phyloP scores from a whole-genome alignment of 306 rosid genomes.

The Cyamopsis tetragonoloba region DNA sequence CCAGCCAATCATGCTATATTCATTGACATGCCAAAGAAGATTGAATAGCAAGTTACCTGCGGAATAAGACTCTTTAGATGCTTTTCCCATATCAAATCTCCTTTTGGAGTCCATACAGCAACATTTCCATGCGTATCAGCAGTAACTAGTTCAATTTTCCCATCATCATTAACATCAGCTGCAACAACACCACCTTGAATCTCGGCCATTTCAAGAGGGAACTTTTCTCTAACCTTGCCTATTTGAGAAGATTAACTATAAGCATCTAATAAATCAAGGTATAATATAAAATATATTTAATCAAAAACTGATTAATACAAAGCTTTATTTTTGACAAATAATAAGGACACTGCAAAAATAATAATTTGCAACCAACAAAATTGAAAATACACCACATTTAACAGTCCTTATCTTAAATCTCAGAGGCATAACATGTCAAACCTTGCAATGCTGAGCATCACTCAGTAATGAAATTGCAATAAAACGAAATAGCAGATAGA shows the following conservation, averaged over 20 bases:
- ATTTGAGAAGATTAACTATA: slow-evolving; percentile 31
- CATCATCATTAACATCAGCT: slow-evolving; percentile 97
- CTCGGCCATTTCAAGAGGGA: slow-evolving; percentile 99
- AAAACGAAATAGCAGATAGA: slow-evolving; percentile 1
- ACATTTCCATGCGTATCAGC: slow-evolving; percentile 91
- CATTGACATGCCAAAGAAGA: slow-evolving; percentile 17
- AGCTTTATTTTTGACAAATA: background rate
- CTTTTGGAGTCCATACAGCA: slow-evolving; percentile 94
- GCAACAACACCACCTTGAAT: slow-evolving; percentile 90
- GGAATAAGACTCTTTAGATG: slow-evolving; percentile 95
- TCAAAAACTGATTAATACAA: background rate
- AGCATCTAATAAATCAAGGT: background rate
- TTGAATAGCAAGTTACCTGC: slow-evolving; percentile 47
- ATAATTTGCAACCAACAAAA: slow-evolving; percentile 3
- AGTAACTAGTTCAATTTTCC: slow-evolving; percentile 92
- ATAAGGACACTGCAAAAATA: background rate
- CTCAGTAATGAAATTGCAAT: background rate
- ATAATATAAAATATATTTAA: background rate
- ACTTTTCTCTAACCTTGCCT: slow-evolving; percentile 89
- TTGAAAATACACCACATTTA: background rate
- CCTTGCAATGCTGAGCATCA: background rate
- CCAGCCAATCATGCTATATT: background rate
- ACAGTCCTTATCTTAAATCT: background rate
- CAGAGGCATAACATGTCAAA: background rate
- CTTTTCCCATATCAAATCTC: slow-evolving; percentile 79